These are phyloP conservation scores for Sclerotinia minor DNA, from an alignment of 2,329 filamentous ascomycete genomes.

Conservation along the genomic window DNA sequence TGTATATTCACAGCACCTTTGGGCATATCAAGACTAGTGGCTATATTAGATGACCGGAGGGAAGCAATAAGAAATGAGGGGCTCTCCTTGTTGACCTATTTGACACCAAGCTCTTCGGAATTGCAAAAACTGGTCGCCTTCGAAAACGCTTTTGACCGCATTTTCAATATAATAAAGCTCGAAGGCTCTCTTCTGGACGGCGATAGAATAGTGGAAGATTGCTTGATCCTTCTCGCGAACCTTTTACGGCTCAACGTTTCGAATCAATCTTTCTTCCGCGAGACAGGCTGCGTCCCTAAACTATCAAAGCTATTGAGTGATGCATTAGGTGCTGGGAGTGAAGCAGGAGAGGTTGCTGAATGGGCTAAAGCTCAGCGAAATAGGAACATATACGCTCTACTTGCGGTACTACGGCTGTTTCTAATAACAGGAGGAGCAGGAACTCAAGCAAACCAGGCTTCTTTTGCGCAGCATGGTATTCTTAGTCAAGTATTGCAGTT, in stretches of 20 bases:
- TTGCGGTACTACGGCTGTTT: slow-evolving; percentile 85
- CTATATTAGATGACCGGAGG: slow-evolving; percentile 77
- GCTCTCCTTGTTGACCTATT: slow-evolving; percentile 79
- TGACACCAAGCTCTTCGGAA: slow-evolving; percentile 83
- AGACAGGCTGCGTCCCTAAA: slow-evolving; percentile 78
- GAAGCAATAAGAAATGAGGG: slow-evolving; percentile 89
- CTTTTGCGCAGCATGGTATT: slow-evolving; percentile 81
- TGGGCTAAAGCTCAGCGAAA: slow-evolving; percentile 79
- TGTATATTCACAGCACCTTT: slow-evolving; percentile 87
- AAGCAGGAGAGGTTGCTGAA: slow-evolving; percentile 60
- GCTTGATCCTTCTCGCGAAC: slow-evolving; percentile 85
- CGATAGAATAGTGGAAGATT: slow-evolving; percentile 87
- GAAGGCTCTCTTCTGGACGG: slow-evolving; percentile 84
- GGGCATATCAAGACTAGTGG: slow-evolving; percentile 83
- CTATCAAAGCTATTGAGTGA: slow-evolving; percentile 68
- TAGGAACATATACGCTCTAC: slow-evolving; percentile 86
- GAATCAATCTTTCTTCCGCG: slow-evolving; percentile 91
- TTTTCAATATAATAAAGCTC: slow-evolving; percentile 77
- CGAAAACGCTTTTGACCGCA: slow-evolving; percentile 85
- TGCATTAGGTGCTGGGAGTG: slow-evolving; percentile 55
- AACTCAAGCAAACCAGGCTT: slow-evolving; percentile 78
- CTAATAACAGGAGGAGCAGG: slow-evolving; percentile 76
- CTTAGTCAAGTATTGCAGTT: slow-evolving; percentile 78
- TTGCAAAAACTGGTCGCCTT: slow-evolving; percentile 95
- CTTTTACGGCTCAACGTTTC: slow-evolving; percentile 82